Percentiles rank a stretch among this genome's conserved stretches.
Evolutionary conservation across 1,284 basidiomycete genomes (phyloP).

Genomic region (Puccinia hordei): DNA sequence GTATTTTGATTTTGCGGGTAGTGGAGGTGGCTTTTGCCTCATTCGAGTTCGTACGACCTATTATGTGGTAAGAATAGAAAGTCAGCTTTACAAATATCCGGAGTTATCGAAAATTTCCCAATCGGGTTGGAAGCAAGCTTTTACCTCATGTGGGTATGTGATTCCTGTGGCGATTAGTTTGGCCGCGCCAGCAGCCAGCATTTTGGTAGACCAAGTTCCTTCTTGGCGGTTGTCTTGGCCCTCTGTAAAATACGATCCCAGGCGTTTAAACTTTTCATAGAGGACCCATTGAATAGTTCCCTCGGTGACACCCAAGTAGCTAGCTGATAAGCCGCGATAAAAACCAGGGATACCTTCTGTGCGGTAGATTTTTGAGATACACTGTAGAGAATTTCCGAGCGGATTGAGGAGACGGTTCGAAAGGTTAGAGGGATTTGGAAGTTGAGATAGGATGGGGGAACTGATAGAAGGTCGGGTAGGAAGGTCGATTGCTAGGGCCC

Average conservation of each 20-base stretch:
- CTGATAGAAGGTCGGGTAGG: constrained; percentile 8
- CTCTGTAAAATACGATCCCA: constrained; percentile 19
- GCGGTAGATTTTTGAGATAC: constrained; percentile 71
- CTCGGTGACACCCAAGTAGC: constrained; percentile 93
- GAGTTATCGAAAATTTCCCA: constrained; percentile 11
- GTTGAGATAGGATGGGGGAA: constrained; percentile 4
- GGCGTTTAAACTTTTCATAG: constrained; percentile 79
- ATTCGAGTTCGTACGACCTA: constrained; percentile 88
- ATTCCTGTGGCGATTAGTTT: constrained; percentile 91
- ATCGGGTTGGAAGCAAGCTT: constrained; percentile 94
- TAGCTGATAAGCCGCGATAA: constrained; percentile 92
- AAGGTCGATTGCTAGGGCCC: constrained; percentile 1
- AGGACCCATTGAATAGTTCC: constrained; percentile 97
- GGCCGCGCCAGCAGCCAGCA: constrained; percentile 87
- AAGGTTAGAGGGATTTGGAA: constrained; percentile 28
- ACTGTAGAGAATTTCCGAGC: constrained; percentile 62
- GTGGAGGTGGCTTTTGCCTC: constrained; percentile 66
- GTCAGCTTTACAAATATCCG: neutral
- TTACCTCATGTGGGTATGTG: constrained; percentile 93
- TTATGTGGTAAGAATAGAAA: constrained; percentile 4
- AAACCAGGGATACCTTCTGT: constrained; percentile 84
- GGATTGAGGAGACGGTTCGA: constrained; percentile 14
- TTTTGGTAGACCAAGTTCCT: constrained; percentile 72
- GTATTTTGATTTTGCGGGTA: constrained; percentile 69
- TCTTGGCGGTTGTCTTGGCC: constrained; percentile 2